Percentiles rank a stretch among this genome's conserved stretches.
phyloP scores from a whole-genome alignment of 2,329 filamentous ascomycete genomes.

The Aspergillus sp. region DNA sequence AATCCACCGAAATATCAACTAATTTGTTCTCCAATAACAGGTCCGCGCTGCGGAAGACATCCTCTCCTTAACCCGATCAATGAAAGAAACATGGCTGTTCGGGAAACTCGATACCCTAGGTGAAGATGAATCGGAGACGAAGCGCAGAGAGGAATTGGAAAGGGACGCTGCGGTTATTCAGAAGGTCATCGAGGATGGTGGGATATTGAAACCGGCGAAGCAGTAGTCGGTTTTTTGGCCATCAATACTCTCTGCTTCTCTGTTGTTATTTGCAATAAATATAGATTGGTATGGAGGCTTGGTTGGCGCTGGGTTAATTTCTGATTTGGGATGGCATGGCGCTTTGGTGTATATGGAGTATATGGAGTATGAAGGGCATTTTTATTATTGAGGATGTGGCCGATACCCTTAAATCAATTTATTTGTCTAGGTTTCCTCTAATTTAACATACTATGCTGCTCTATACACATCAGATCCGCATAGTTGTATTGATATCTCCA shows the following conservation, averaged over 20 bases:
- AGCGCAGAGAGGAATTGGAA: constrained; percentile 47
- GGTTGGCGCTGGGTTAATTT: background rate
- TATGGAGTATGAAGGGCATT: background rate
- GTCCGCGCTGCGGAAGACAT: constrained; percentile 64
- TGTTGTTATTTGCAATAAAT: background rate
- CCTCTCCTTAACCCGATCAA: constrained; percentile 57
- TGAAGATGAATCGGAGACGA: constrained; percentile 39
- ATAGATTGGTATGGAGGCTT: background rate
- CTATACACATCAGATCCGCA: background rate
- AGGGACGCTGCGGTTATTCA: constrained; percentile 49
- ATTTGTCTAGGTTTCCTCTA: background rate
- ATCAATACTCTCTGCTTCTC: too few relatives aligned
- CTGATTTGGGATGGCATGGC: background rate
- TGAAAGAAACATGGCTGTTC: constrained; percentile 69
- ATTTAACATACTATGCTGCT: background rate
- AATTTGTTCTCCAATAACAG: constrained; percentile 31
- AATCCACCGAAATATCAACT: too few relatives aligned
- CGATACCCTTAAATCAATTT: background rate
- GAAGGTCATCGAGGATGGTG: constrained; percentile 40
- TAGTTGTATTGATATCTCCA: background rate
- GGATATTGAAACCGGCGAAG: constrained; percentile 23
- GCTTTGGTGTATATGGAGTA: background rate
- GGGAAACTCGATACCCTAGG: constrained; percentile 61
- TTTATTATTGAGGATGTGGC: background rate
- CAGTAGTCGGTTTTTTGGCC: background rate